A percentile compares a stretch with the other conserved stretches of the same genome.
phyloP scores from a whole-genome alignment of 2,329 filamentous ascomycete genomes.

The Tolypocladium cylindrosporum region DNA sequence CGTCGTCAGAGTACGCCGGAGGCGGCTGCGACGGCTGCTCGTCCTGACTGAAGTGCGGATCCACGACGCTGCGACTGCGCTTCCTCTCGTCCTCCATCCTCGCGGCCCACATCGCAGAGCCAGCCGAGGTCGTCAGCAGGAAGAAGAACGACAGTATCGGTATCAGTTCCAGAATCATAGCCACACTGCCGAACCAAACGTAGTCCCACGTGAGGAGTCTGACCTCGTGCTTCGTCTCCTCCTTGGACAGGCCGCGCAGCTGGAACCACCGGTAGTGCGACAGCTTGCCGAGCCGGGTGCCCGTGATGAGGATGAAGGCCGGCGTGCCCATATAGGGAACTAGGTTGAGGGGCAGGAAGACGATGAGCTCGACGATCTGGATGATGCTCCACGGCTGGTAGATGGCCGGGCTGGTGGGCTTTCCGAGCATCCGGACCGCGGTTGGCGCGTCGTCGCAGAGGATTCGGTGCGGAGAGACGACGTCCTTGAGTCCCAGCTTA shows the following conservation, averaged over 20 bases:
- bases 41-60: slow-evolving; percentile 5
- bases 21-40: slow-evolving; percentile 11
- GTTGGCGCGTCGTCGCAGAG: slow-evolving; percentile 58
- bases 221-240: slow-evolving; percentile 63
- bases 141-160: slow-evolving; percentile 92
- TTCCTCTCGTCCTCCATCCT: slow-evolving; percentile 56
- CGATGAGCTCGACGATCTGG: slow-evolving; percentile 79
- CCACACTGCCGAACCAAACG: slow-evolving; percentile 84
- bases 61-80: slow-evolving; percentile 4
- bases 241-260: slow-evolving; percentile 62
- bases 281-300: slow-evolving; percentile 76
- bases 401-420: slow-evolving; percentile 63
- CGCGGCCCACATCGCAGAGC: slow-evolving; percentile 77
- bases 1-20: slow-evolving; percentile 18
- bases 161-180: slow-evolving; percentile 76
- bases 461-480: slow-evolving; percentile 57
- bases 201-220: slow-evolving; percentile 67
- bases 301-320: slow-evolving; percentile 79
- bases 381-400: slow-evolving; percentile 84
- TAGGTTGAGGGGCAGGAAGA: slow-evolving; percentile 76
- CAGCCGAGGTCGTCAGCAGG: slow-evolving; percentile 74
- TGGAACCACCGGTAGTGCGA: slow-evolving; percentile 89
- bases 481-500: slow-evolving; percentile 57
- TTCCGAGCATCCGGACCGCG: slow-evolving; percentile 71
- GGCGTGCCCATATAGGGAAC: slow-evolving; percentile 75